Percentiles rank a stretch among this genome's conserved stretches.
Conservation (phyloP, 768 basidiomycete species). For the Ephemerocybe angulata region DNA sequence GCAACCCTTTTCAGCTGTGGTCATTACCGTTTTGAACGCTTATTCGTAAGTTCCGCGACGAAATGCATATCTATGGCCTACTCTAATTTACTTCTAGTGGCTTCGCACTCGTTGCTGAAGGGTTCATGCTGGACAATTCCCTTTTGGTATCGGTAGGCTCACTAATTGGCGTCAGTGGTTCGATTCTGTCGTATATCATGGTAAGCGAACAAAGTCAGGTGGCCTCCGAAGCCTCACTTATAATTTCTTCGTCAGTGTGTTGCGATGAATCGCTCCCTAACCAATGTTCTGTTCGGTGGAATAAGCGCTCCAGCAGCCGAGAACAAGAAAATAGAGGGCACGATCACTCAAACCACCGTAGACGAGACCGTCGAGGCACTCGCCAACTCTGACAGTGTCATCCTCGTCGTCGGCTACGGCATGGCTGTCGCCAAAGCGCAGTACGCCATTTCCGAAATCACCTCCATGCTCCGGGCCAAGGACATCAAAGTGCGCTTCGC, state of each 20-base stretch:
- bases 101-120: conserved; percentile 88
- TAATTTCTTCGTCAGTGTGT: conserved; percentile 65
- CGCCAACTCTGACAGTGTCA: conserved; percentile 77
- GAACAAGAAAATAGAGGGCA: conserved; percentile 76
- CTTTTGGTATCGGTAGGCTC: conserved; percentile 81
- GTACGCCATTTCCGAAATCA: conserved; percentile 74
- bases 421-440: conserved; percentile 94
- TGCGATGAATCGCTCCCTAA: conserved; percentile 85
- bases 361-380: conserved; percentile 82
- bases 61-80: background rate
- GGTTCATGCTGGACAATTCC: conserved; percentile 88
- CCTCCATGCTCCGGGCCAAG: conserved; percentile 64
- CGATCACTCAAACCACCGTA: conserved; percentile 70
- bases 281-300: conserved; percentile 88
- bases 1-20: conserved; percentile 54
- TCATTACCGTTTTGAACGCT: conserved; percentile 87
- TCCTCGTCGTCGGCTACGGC: conserved; percentile 82
- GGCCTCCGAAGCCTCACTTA: background rate
- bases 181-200: conserved; percentile 91
- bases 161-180: conserved; percentile 86
- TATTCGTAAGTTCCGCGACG: conserved; percentile 75
- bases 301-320: conserved; percentile 57
- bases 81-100: conserved; percentile 37
- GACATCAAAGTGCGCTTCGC: conserved; percentile 82
- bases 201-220: conserved; percentile 35